phyloP scores from a whole-genome alignment of 352 stramenopile species.

The Pythium periplocum region DNA sequence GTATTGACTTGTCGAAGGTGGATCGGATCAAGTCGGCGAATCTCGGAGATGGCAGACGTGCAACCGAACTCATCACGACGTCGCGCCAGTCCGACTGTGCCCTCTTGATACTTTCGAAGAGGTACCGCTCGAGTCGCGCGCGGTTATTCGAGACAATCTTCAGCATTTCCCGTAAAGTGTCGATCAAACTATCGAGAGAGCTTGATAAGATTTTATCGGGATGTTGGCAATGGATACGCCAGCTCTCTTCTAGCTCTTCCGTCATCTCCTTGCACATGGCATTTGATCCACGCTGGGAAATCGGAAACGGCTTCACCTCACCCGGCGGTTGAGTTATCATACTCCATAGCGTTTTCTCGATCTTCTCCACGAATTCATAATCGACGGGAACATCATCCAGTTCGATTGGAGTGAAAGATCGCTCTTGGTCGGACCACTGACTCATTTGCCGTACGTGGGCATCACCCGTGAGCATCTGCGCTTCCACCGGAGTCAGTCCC shows the following conservation, averaged over 20 bases:
- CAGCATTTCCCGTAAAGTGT: background rate
- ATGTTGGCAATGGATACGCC: slow-evolving; percentile 28
- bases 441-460: background rate
- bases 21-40: background rate
- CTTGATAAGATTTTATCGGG: slow-evolving; percentile 3
- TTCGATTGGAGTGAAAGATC: background rate
- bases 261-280: slow-evolving; percentile 33
- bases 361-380: slow-evolving; percentile 2
- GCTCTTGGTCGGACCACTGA: background rate
- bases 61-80: background rate
- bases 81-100: background rate
- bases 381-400: background rate
- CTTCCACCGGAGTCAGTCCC: slow-evolving; percentile 4
- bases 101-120: background rate
- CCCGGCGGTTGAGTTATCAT: background rate
- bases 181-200: background rate
- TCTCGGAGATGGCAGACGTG: background rate
- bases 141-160: background rate
- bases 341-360: background rate
- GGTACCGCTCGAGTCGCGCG: background rate
- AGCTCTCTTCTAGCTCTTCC: slow-evolving; percentile 34
- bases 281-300: slow-evolving; percentile 17
- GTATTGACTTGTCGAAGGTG: background rate
- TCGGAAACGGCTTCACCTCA: slow-evolving; percentile 11
- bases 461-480: no score